Base-by-base conservation (phyloP, 257 asterid species). In the Leptodermis oblonga region DNA sequence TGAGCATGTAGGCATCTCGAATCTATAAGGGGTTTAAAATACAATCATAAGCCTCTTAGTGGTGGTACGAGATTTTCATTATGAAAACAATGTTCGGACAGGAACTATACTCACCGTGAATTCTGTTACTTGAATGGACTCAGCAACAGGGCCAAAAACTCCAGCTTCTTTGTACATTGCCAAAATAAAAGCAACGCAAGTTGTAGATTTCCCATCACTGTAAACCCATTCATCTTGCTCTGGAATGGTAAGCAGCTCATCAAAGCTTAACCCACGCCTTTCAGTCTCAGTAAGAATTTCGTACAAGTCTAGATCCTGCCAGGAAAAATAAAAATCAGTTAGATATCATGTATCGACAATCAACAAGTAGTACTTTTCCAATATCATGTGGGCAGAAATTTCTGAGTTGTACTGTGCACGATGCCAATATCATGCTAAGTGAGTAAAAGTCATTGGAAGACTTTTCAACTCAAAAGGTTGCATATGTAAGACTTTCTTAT, bases 181-280 rank as follows among this genome's bases (percentile, higher is more conserved):
- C 76, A 94, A 83, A 59, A 94, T 89, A 82, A 94, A 94, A 70
- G 99, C 98, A 12, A 94, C 99, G 5, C 99, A 91, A 46, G 98
- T 91, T 8, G 99, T 89, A 2, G 99, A 94, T 81, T 94, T 86
- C 52, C 99, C 99, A 76, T 94, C 98, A 72, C 99, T 94, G 79
- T 94, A 94, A 49, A 94, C 80, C 99, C 99, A 94, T 69, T 94
- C 99, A 71, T 94, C 99, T 83, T 89, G 90, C 80, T 91, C 98
- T 1, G 99, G 99, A 64, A 94, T 84, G 54, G 99, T 89, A 60
- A 94, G 90, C 67, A 91, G 82, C 56, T 94, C 93, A 73, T 91
- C 98, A 41, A 94, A 94, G 70, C 88, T 87, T 79, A 89, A 78
- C 46, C 99, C 98, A 67, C 95, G 96, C 65, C 78, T 79, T 79